Percentiles rank a stretch among this genome's conserved stretches.
Evolutionary conservation across 2,329 filamentous ascomycete genomes (phyloP).

Genomic region (Nigrograna mackinnonii): DNA sequence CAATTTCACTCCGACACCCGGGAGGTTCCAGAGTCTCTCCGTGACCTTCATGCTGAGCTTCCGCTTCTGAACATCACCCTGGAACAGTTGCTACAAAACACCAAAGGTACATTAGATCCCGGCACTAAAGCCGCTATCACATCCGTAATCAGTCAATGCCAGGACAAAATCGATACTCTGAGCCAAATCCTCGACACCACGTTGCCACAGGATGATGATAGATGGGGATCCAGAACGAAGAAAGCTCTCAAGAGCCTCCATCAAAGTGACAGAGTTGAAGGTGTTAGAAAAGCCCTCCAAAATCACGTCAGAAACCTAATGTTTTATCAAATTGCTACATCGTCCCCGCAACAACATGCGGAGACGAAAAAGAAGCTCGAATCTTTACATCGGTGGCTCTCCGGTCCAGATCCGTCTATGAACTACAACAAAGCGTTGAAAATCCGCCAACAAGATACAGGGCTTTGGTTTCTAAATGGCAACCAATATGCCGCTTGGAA

Average conservation of each 20-base stretch:
- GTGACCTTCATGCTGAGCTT: conserved; percentile 11
- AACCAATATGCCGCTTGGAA: conserved; percentile 1
- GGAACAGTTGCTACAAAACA: too few relatives aligned
- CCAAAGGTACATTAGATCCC: too few relatives aligned
- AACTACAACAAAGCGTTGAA: conserved; percentile 6
- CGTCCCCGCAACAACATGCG: conserved; percentile 2
- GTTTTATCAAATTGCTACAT: conserved; percentile 10
- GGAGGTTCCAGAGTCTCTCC: conserved; percentile 13
- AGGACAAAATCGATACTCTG: too few relatives aligned
- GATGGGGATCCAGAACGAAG: conserved; percentile 4
- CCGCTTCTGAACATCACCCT: conserved; percentile 12
- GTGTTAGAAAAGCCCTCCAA: conserved; percentile 6
- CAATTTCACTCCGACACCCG: conserved; percentile 9
- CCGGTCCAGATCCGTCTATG: conserved; percentile 4
- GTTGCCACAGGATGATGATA: conserved; percentile 12
- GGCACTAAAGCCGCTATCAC: too few relatives aligned
- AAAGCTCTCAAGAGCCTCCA: conserved; percentile 10
- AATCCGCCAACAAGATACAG: conserved; percentile 2
- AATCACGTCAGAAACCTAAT: conserved; percentile 8
- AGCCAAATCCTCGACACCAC: too few relatives aligned
- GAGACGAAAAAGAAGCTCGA: conserved; percentile 9
- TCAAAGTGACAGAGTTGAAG: conserved; percentile 7
- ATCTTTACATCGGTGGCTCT: conserved; percentile 5
- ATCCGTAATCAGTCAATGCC: too few relatives aligned
- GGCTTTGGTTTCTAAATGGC: conserved; percentile 5